A percentile compares a stretch with the other conserved stretches of the same genome.
These are phyloP conservation scores for Calonectria multiphialidica DNA, from an alignment of 2,329 filamentous ascomycete species.

Conservation along the genomic window DNA sequence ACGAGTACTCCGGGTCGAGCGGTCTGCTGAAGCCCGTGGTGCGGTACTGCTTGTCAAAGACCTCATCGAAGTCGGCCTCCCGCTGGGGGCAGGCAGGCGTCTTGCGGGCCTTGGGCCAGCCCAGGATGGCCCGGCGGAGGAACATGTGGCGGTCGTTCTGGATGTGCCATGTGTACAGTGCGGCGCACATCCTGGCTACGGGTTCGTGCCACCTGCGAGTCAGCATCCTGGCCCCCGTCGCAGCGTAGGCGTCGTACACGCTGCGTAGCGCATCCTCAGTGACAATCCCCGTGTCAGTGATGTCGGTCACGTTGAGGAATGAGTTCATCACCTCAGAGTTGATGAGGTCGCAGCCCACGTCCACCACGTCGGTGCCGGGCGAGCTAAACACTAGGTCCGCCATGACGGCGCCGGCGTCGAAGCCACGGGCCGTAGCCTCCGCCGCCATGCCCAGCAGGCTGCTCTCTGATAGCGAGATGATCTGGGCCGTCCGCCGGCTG, in stretches of 20 bases:
- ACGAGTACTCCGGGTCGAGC: constrained; percentile 23
- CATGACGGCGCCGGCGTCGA: constrained; percentile 38
- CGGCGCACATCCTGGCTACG: constrained; percentile 46
- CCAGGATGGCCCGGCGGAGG: constrained; percentile 45
- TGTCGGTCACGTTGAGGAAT: constrained; percentile 36
- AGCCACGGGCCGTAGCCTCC: constrained; percentile 35
- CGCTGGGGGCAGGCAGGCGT: constrained; percentile 36
- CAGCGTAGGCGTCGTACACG: constrained; percentile 38
- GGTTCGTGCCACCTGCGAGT: constrained; percentile 48
- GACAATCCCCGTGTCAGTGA: constrained; percentile 34
- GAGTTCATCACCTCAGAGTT: constrained; percentile 42
- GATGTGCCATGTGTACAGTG: constrained; percentile 48
- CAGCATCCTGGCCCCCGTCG: constrained; percentile 42
- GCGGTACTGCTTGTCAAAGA: constrained; percentile 42
- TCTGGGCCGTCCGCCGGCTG: constrained; percentile 34
- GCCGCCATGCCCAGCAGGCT: constrained; percentile 40
- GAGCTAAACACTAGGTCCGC: constrained; percentile 40
- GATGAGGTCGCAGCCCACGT: constrained; percentile 37
- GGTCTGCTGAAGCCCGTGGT: constrained; percentile 44
- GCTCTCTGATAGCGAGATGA: constrained; percentile 38
- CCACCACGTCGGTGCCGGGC: constrained; percentile 39
- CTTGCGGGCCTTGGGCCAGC: constrained; percentile 46
- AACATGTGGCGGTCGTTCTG: constrained; percentile 49
- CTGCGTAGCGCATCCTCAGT: constrained; percentile 32
- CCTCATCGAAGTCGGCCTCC: constrained; percentile 47